A percentile compares a stretch with the other conserved stretches of the same genome.
Conservation (phyloP, 805 yeast genomes). For the Candida methanosorbosa region DNA sequence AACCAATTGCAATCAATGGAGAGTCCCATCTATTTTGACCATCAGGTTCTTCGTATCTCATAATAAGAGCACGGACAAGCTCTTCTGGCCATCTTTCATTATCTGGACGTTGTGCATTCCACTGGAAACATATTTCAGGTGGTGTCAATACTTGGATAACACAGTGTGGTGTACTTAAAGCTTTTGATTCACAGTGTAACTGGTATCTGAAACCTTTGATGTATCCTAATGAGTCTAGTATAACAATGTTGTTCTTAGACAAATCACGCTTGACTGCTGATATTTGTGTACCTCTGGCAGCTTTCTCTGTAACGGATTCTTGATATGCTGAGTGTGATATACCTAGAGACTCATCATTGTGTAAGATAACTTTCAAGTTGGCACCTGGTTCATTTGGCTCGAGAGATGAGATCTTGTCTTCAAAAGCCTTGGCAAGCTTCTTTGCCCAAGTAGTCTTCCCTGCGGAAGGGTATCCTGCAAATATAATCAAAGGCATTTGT, state of each 20-base stretch:
- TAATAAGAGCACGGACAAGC: conserved; percentile 56
- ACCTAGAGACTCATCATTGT: conserved; percentile 72
- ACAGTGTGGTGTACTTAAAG: conserved; percentile 71
- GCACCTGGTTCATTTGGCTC: conserved; percentile 38
- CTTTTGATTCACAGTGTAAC: conserved; percentile 87
- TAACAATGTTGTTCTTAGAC: conserved; percentile 59
- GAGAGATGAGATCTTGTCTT: conserved; percentile 32
- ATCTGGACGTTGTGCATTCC: conserved; percentile 38
- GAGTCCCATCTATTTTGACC: conserved; percentile 86
- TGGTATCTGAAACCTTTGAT: conserved; percentile 96
- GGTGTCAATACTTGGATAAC: conserved; percentile 76
- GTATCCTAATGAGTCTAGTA: conserved; percentile 79
- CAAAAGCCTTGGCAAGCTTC: conserved; percentile 40
- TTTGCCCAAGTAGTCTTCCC: conserved; percentile 78
- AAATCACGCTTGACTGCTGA: conserved; percentile 83
- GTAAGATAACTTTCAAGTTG: conserved; percentile 53
- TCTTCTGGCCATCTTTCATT: conserved; percentile 52
- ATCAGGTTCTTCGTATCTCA: conserved; percentile 93
- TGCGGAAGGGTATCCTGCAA: conserved; percentile 79
- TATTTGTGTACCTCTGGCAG: conserved; percentile 76
- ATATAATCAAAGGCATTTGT: conserved; percentile 72
- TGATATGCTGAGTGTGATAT: conserved; percentile 59
- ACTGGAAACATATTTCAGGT: conserved; percentile 45
- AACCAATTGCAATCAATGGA: conserved; percentile 69
- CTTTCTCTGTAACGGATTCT: conserved; percentile 70